Evolutionary conservation across 495 filamentous ascomycete genomes (phyloP).

Genomic region (Haplographium delicatum): DNA sequence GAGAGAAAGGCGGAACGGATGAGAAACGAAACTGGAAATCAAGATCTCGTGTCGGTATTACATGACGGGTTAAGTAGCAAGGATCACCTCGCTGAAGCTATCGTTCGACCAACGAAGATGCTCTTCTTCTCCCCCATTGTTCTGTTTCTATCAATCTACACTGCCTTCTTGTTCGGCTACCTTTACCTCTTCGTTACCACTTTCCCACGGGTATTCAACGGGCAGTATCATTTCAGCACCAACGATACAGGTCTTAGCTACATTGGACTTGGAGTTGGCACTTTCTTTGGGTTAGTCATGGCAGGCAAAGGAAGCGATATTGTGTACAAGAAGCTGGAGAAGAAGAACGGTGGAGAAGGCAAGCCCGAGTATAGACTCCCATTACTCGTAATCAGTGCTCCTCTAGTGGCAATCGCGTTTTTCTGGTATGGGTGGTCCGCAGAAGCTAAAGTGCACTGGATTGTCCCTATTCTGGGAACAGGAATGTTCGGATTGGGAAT

Average conservation of each 20-base stretch:
- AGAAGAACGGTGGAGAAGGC: constrained; percentile 44
- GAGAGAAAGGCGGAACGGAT: constrained; percentile 36
- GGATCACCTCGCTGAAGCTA: constrained; percentile 18
- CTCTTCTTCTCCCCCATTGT: constrained; percentile 57
- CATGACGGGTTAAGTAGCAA: constrained; percentile 9
- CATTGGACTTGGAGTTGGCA: constrained; percentile 52
- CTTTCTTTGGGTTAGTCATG: constrained; percentile 38
- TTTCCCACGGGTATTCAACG: constrained; percentile 59
- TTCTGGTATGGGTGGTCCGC: constrained; percentile 72
- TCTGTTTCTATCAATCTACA: constrained; percentile 53
- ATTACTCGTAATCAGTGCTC: constrained; percentile 49
- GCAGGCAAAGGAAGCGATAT: constrained; percentile 32
- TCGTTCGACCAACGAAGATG: constrained; percentile 71
- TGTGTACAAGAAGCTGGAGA: constrained; percentile 24
- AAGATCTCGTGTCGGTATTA: constrained; percentile 26
- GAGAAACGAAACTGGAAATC: constrained; percentile 28
- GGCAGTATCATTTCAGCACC: constrained; percentile 52
- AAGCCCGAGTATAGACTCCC: constrained; percentile 67
- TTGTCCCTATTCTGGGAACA: constrained; percentile 67
- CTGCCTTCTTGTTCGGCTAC: constrained; percentile 64
- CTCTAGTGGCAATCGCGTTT: constrained; percentile 57
- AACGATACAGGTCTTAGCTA: constrained; percentile 61
- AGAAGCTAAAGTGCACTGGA: constrained; percentile 60
- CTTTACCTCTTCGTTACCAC: constrained; percentile 70
- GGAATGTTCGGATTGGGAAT: constrained; percentile 51